Conservation (phyloP, 2,329 filamentous ascomycete species). For the Colletotrichum godetiae region DNA sequence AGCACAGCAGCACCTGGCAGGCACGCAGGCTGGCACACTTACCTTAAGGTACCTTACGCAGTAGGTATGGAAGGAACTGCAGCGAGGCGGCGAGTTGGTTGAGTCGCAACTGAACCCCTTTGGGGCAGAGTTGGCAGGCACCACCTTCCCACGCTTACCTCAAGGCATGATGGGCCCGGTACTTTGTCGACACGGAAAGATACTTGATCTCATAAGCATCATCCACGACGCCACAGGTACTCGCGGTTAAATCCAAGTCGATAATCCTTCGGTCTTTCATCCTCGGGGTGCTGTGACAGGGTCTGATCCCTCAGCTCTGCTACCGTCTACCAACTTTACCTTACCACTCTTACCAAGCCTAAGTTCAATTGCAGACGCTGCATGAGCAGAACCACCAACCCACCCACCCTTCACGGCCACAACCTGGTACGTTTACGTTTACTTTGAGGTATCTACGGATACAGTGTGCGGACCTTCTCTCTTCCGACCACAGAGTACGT, state of each 20-base stretch:
- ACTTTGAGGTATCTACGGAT: not conserved
- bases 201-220: not conserved
- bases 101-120: too few species aligned
- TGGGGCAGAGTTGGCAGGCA: too few species aligned
- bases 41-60: not conserved
- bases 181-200: not conserved
- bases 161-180: not conserved
- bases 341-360: not conserved
- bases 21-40: too few species aligned
- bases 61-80: not conserved
- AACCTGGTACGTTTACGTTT: not conserved
- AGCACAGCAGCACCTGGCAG: not conserved
- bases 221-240: not conserved
- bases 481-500: not conserved
- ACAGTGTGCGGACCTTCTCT: not conserved
- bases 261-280: not conserved
- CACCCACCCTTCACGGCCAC: not conserved
- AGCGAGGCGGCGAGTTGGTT: too few species aligned
- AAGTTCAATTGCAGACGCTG: not conserved
- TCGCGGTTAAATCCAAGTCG: not conserved
- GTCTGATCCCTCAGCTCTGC: slow-evolving; percentile 32
- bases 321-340: not conserved
- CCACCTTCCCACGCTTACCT: too few species aligned
- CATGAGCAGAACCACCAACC: not conserved
- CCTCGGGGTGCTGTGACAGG: slow-evolving; percentile 19